Conservation (phyloP, 2,329 filamentous ascomycete species). For the Macrophomina phaseolina region DNA sequence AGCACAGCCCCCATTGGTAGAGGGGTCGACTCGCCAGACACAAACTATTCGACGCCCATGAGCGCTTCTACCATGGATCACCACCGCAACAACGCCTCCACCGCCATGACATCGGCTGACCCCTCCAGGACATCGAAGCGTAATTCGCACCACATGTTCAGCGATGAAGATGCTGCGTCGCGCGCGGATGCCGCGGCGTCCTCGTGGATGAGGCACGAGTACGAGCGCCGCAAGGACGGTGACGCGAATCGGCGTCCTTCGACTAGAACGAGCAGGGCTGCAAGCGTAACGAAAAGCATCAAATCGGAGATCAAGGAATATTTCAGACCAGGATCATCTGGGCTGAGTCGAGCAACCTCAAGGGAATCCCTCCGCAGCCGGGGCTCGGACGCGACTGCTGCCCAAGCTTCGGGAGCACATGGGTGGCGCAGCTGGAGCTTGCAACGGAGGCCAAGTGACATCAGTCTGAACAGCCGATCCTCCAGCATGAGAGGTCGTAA, state of each 20-base stretch:
- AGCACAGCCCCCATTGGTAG: slow-evolving; percentile 32
- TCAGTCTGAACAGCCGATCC: slow-evolving; percentile 35
- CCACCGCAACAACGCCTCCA: slow-evolving; percentile 45
- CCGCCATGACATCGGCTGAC: slow-evolving; percentile 50
- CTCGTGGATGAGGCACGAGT: slow-evolving; percentile 52
- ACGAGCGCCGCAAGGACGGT: slow-evolving; percentile 45
- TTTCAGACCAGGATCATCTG: slow-evolving; percentile 45
- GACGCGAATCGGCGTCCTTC: slow-evolving; percentile 31
- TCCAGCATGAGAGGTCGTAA: slow-evolving; percentile 32
- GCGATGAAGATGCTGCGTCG: slow-evolving; percentile 36
- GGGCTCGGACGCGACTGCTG: slow-evolving; percentile 15
- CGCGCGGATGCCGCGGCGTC: slow-evolving; percentile 47
- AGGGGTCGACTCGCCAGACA: slow-evolving; percentile 42
- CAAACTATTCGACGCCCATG: slow-evolving; percentile 47
- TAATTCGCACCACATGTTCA: slow-evolving; percentile 44
- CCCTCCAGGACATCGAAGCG: slow-evolving; percentile 48
- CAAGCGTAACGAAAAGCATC: slow-evolving; percentile 46
- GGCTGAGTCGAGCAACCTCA: slow-evolving; percentile 43
- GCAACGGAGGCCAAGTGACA: slow-evolving; percentile 41
- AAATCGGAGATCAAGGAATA: slow-evolving; percentile 48
- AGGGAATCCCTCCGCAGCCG: slow-evolving; percentile 38
- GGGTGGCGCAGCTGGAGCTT: slow-evolving; percentile 49
- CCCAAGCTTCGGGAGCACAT: slow-evolving; percentile 30
- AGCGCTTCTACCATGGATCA: slow-evolving; percentile 48
- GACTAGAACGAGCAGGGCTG: slow-evolving; percentile 35